A percentile compares a stretch with the other conserved stretches of the same genome.
Conservation (phyloP, 257 asterid species). For the Forsythia suspensa region DNA sequence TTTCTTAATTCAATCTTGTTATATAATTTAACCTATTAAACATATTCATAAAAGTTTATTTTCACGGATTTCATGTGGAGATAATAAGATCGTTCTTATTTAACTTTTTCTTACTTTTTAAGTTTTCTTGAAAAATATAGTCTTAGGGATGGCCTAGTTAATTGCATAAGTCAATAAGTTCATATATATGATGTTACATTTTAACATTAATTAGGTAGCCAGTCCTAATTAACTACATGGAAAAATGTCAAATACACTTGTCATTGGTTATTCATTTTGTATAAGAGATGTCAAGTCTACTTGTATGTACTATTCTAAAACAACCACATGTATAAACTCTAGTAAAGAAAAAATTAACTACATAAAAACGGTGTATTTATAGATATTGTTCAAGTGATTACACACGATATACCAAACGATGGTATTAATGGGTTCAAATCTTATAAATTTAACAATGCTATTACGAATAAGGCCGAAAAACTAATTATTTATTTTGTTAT, state of each 20-base stretch:
- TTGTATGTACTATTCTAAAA: background rate
- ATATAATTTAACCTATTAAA: too few relatives aligned
- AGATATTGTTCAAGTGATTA: background rate
- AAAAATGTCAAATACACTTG: background rate
- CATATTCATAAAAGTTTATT: background rate
- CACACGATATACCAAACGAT: too few relatives aligned
- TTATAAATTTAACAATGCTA: too few relatives aligned
- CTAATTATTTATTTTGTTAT: too few relatives aligned
- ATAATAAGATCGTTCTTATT: too few relatives aligned
- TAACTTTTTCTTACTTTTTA: background rate
- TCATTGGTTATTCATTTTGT: background rate
- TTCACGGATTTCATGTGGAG: background rate
- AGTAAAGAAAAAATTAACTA: too few relatives aligned
- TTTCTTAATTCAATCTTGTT: background rate
- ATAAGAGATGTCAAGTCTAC: background rate
- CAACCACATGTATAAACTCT: too few relatives aligned
- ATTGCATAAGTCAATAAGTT: background rate
- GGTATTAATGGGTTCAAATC: too few relatives aligned
- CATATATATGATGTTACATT: background rate
- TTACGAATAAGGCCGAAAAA: too few relatives aligned
- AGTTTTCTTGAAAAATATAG: background rate
- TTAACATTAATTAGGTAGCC: background rate
- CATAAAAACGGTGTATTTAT: too few relatives aligned
- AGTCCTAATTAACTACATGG: background rate
- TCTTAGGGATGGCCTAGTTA: background rate